Evolutionary conservation across 1,284 basidiomycete genomes (phyloP).

Genomic region (Cystobasidium slooffiae): DNA sequence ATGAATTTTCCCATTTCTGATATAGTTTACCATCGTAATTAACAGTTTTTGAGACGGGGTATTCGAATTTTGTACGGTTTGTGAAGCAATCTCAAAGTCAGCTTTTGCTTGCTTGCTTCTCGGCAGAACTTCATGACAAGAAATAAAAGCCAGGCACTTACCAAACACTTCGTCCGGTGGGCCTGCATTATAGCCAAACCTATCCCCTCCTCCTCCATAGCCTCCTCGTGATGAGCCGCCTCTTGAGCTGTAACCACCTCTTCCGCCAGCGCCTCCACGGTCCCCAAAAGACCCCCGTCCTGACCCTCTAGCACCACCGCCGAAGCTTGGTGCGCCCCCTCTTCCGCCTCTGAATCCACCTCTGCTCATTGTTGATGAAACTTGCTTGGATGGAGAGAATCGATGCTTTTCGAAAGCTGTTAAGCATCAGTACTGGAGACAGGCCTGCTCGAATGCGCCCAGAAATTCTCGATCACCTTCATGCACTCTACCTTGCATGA

Average conservation of each 20-base stretch:
- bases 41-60: background rate
- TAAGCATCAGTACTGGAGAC: no score
- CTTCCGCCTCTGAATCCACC: conserved; percentile 43
- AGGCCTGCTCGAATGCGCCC: no score
- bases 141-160: conserved; percentile 32
- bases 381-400: no score
- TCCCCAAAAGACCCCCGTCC: conserved; percentile 45
- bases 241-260: conserved; percentile 46
- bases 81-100: background rate
- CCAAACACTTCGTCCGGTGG: conserved; percentile 56
- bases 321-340: conserved; percentile 37
- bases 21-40: background rate
- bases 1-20: conserved; percentile 68
- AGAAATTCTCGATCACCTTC: no score
- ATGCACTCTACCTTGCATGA: no score
- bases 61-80: background rate
- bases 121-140: background rate
- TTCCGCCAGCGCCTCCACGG: conserved; percentile 46
- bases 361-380: conserved; percentile 38
- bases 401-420: no score
- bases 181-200: conserved; percentile 54
- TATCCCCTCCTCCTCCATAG: conserved; percentile 50
- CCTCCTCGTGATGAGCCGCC: conserved; percentile 49
- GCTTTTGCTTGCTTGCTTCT: background rate
- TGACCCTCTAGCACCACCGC: conserved; percentile 50